Base-by-base conservation (phyloP, 495 filamentous ascomycete genomes). In the Penicillium mononematosum region DNA sequence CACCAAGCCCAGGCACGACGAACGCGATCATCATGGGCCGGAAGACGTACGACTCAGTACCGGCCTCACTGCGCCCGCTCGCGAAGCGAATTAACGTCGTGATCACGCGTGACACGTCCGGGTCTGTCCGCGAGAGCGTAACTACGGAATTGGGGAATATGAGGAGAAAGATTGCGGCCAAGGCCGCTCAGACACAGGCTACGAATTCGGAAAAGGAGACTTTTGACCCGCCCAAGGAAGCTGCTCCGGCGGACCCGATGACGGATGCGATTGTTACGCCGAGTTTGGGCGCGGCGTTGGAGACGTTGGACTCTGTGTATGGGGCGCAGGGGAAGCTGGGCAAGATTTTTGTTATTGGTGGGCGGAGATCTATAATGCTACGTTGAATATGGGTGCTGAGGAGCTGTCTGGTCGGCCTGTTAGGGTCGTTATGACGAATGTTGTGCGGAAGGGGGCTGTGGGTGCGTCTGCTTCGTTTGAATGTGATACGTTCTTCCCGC, bases 11-110 rank as follows among this genome's bases (percentile, higher is more conserved):
- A 0, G 63, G 66, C 8, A 70, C 63, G 20, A 72, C 71, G 0
- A 98, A 98, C 66, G 89, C 88, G 0, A 87, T 98, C 24, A 87
- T 98, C 65, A 98, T 98, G 93, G 94, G 94, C 47, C 89, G 94
- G 60, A 96, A 94, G 73, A 97, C 94, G 0, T 98, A 91, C 85
- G 88, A 93, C 27, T 88, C 83, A 44, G 91, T 98, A 4, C 93
- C 93, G 2, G 63, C 72, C 0, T 75, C 73, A 12, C 88, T 92
- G 63, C 81, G 91, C n/a, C 94, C 94, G 31, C 75, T 98, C 12
- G 85, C 81, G 45, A 89, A 82, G 24, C 71, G 94, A 25, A 70
- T 88, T 5, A 98, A 91, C 62, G 81, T 96, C 10, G 85, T 98
- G 45, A 68, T 98, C 49, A 87, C 84, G 34, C 77, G 88, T 22